These are phyloP conservation scores for Orbilia oligospora DNA, from an alignment of 2,329 filamentous ascomycete species.

Conservation along the genomic window DNA sequence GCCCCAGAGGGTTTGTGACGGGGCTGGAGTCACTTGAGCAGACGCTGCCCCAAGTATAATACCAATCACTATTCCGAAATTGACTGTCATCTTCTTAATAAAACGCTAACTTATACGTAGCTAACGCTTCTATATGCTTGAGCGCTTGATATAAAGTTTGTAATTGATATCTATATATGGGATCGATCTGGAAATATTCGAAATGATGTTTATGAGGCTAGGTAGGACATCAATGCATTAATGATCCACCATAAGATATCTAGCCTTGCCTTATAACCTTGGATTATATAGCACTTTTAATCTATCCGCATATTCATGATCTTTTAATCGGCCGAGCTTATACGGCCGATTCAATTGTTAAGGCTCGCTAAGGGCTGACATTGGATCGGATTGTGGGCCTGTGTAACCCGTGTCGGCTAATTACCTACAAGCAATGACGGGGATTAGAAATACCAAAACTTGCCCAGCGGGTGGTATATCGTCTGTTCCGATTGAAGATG, in stretches of 20 bases:
- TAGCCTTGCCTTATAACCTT: not conserved
- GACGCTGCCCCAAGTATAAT: not conserved
- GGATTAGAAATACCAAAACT: not conserved
- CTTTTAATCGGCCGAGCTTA: not conserved
- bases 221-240: too few species aligned
- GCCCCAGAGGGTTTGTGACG: conserved; percentile 6
- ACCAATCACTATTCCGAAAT: not conserved
- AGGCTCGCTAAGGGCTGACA: not conserved
- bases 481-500: not conserved
- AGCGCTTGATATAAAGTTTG: too few species aligned
- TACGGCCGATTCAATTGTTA: too few species aligned
- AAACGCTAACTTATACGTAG: too few species aligned
- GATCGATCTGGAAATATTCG: too few species aligned
- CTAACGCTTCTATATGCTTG: too few species aligned
- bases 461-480: conserved; percentile 6
- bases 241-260: too few species aligned
- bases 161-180: too few species aligned
- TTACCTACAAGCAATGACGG: not conserved
- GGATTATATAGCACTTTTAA: not conserved
- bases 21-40: conserved; percentile 8
- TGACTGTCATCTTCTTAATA: not conserved
- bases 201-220: too few species aligned
- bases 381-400: conserved; percentile 26
- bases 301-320: not conserved
- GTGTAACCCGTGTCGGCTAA: conserved; percentile 34